Base-by-base conservation (phyloP, 805 yeast species). In the Phaffomyces thermotolerans region DNA sequence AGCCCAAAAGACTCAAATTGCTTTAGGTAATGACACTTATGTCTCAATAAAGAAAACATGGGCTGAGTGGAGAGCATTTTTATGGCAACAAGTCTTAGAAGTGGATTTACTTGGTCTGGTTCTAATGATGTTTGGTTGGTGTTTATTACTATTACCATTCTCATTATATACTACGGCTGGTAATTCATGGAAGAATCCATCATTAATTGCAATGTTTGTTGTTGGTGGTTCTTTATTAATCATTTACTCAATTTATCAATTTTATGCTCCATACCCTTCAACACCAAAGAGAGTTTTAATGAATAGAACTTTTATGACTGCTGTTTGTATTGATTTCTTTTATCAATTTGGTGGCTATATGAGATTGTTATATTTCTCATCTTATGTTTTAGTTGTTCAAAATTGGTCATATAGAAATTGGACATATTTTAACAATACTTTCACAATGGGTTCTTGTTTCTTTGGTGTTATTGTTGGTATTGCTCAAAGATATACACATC, bases 191-290 rank as follows among this genome's bases (percentile, higher is more conserved):
- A 47, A 43, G 7, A 62, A 63, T 43, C 69, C 69, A 17, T 59
- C 63, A 41, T 57, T 69, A 54, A 69, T 69, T 49, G 73, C 65
- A 22, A 65, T 68, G 72, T 46, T 66, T 24, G 59, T 65, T 36
- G 57, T 67, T 46, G 73, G 74, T 44, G 59, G 61, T 25, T 40
- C 58, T 4, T 45, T 67, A 10, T 54, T 68, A 44, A 58, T 65
- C 10, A 45, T 49, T 13, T 67, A 60, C 44, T 56, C 53, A 8
- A 25, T 64, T 32, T 67, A 64, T 55, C 73, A 69, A 50, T 48
- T 52, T 35, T 61, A 52, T 30, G 62, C 67, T 12, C 66, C 67
- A 29, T 58, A 49, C 49, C 68, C 71, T 6, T 51, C 56, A 15
- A 53, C 62, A 46, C 69, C 72, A 22, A 59, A 49, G 41, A 53